Evolutionary conservation across 2,329 filamentous ascomycete genomes (phyloP).

Genomic region (Ceratocystis eucalypticola): DNA sequence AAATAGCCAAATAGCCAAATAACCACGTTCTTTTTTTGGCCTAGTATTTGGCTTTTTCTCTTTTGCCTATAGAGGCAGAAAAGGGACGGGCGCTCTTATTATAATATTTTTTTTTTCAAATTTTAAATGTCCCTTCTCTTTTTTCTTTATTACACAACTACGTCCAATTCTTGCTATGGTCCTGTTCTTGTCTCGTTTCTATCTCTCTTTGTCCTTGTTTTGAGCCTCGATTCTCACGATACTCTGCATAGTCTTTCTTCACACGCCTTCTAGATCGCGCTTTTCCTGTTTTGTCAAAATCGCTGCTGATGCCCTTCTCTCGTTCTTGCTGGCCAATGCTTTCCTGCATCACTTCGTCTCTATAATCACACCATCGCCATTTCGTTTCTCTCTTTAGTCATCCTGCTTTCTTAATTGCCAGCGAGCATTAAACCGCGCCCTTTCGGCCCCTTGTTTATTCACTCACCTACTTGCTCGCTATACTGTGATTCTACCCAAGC

Average conservation of each 20-base stretch:
- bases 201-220: not conserved
- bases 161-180: too few relatives aligned
- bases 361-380: not conserved
- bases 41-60: not conserved
- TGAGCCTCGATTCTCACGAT: not conserved
- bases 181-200: not conserved
- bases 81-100: not conserved
- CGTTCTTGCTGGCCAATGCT: not conserved
- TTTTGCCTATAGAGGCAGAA: not conserved
- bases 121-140: not conserved
- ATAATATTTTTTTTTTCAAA: not conserved
- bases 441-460: not conserved
- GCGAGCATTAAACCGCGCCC: not conserved
- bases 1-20: not conserved
- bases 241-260: not conserved
- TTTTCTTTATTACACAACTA: not conserved
- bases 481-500: too few relatives aligned
- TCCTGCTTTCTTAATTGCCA: not conserved
- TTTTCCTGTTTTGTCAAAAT: not conserved
- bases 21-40: constrained; percentile 1
- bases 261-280: not conserved
- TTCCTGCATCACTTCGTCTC: not conserved
- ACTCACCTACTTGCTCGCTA: not conserved
- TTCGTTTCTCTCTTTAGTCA: not conserved
- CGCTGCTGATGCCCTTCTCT: not conserved